Conservation (phyloP, 2,329 filamentous ascomycete genomes). For the Fusarium heterosporum region DNA sequence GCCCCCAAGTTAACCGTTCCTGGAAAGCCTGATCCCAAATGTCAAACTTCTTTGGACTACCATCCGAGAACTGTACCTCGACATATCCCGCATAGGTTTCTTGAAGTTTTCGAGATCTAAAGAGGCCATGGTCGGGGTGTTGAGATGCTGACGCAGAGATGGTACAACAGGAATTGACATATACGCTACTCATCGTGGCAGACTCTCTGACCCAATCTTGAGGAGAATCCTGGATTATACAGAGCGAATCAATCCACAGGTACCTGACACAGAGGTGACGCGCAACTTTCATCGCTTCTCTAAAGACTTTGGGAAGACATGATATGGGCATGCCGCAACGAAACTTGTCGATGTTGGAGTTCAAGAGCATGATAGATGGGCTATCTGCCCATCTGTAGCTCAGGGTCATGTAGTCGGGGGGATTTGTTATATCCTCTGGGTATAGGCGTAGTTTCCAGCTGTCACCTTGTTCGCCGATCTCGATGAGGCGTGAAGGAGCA, state of each 20-base stretch:
- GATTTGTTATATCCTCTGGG: background rate
- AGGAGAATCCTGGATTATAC: background rate
- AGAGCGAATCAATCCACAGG: background rate
- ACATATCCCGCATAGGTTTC: background rate
- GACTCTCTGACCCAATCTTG: background rate
- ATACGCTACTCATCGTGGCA: background rate
- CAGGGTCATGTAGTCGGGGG: background rate
- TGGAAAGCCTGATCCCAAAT: background rate
- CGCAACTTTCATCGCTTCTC: background rate
- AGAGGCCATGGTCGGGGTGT: background rate
- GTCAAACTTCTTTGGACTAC: no score
- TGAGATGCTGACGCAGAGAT: background rate
- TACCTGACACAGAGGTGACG: background rate
- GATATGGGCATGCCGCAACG: accelerated
- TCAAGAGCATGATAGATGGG: background rate
- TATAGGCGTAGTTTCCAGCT: background rate
- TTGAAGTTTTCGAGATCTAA: accelerated
- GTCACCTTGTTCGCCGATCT: background rate
- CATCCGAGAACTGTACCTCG: no score
- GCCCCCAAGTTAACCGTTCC: background rate
- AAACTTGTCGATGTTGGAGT: background rate
- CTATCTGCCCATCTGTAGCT: background rate
- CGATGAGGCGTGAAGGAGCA: background rate
- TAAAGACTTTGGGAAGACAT: background rate
- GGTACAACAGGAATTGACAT: background rate